A percentile compares a stretch with the other conserved stretches of the same genome.
These are phyloP conservation scores for Ophiostoma novo-ulmi DNA, from an alignment of 2,329 filamentous ascomycete species.

Conservation along the genomic window DNA sequence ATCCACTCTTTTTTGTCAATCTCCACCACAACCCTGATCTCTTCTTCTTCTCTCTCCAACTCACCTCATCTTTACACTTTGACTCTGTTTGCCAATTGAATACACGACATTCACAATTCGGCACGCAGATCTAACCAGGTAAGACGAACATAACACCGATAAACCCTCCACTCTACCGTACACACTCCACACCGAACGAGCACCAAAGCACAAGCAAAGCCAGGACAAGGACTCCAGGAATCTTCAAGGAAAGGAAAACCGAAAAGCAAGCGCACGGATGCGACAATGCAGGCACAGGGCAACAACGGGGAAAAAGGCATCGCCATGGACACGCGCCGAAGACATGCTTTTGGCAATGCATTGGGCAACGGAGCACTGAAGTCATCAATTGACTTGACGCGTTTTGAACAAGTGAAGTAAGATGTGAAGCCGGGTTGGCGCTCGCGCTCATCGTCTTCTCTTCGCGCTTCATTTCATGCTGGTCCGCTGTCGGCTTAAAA, in stretches of 20 bases:
- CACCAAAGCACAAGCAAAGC: neutral
- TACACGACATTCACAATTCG: neutral
- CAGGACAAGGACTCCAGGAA: neutral
- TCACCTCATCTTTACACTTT: neutral
- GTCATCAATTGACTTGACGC: neutral
- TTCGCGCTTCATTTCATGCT: neutral
- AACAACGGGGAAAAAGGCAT: neutral
- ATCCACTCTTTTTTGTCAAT: slow-evolving; percentile 28
- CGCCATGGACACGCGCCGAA: neutral
- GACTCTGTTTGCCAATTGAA: slow-evolving; percentile 14
- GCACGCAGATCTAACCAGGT: slow-evolving; percentile 10
- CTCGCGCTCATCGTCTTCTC: neutral
- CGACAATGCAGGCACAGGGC: neutral
- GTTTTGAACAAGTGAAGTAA: neutral
- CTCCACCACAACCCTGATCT: slow-evolving; percentile 27
- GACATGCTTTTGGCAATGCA: neutral
- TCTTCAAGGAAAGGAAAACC: neutral
- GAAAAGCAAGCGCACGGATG: neutral
- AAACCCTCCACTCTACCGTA: neutral
- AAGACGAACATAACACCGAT: slow-evolving; percentile 13
- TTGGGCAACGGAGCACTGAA: neutral
- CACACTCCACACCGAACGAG: neutral
- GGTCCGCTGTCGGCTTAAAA: neutral
- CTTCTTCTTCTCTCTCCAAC: slow-evolving; percentile 15
- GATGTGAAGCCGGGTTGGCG: neutral